Conservation (phyloP, 441 rosid genomes). For the Syzygium syzygioides region DNA sequence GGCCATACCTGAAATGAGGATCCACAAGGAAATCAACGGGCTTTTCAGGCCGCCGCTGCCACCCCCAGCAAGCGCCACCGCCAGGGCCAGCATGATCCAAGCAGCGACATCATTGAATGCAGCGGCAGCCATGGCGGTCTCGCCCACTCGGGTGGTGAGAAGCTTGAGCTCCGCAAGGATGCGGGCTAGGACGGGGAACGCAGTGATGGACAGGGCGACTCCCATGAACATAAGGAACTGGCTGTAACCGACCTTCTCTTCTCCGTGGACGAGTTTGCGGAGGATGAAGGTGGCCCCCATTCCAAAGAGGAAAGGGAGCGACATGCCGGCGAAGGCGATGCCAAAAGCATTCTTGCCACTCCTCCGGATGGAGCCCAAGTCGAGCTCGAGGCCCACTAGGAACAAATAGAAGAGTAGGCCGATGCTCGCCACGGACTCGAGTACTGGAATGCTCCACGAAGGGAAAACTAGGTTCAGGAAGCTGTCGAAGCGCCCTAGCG, state of each 20-base stretch:
- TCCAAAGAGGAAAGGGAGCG: slow-evolving; percentile 50
- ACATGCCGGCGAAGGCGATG: slow-evolving; percentile 52
- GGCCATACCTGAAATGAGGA: slow-evolving; percentile 42
- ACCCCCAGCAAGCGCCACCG: slow-evolving; percentile 45
- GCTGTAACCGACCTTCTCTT: slow-evolving; percentile 30
- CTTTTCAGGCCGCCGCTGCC: slow-evolving; percentile 30
- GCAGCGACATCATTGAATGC: slow-evolving; percentile 62
- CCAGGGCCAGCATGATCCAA: slow-evolving; percentile 52
- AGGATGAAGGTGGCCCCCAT: slow-evolving; percentile 47
- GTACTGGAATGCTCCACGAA: neutral
- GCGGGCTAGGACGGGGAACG: slow-evolving; percentile 65
- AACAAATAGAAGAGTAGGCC: neutral
- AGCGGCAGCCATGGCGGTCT: slow-evolving; percentile 70
- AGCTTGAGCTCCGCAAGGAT: slow-evolving; percentile 60
- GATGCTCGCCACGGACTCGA: neutral
- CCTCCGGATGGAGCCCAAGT: slow-evolving; percentile 43
- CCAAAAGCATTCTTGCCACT: slow-evolving; percentile 50
- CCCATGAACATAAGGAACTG: slow-evolving; percentile 51
- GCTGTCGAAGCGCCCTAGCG: neutral
- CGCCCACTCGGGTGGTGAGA: slow-evolving; percentile 46
- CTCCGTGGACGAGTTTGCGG: slow-evolving; percentile 36
- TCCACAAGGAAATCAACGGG: slow-evolving; percentile 53
- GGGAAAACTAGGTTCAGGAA: slow-evolving; percentile 5
- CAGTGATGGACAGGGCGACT: slow-evolving; percentile 61
- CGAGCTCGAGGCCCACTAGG: slow-evolving; percentile 68